Evolutionary conservation across 495 filamentous ascomycete genomes (phyloP).

Genomic region (Talaromyces wortmannii): DNA sequence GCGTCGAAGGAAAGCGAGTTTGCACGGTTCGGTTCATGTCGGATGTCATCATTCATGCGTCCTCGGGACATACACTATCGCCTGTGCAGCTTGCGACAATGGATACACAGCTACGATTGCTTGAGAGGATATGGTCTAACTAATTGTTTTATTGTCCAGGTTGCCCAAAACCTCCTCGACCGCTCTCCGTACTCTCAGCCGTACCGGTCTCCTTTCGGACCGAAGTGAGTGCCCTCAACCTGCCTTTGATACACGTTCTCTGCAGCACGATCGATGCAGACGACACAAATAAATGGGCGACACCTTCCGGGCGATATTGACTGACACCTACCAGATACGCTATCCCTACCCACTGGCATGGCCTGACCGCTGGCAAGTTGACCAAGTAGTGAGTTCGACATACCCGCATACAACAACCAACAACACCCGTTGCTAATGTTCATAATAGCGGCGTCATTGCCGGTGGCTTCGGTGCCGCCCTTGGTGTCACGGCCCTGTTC

Average conservation of each 20-base stretch:
- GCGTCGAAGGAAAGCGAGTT: neutral
- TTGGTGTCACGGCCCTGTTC: conserved; percentile 58
- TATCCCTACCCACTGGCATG: conserved; percentile 38
- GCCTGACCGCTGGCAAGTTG: conserved; percentile 36
- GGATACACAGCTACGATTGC: neutral
- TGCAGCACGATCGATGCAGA: too few relatives aligned
- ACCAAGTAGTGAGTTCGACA: conserved; percentile 41
- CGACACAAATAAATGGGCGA: too few relatives aligned
- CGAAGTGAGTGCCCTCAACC: conserved; percentile 31
- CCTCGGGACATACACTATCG: neutral
- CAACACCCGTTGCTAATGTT: neutral
- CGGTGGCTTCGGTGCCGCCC: conserved; percentile 52
- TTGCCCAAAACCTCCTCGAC: conserved; percentile 17
- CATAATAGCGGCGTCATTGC: conserved; percentile 44
- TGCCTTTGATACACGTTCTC: neutral
- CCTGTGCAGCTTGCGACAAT: neutral
- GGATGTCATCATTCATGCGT: neutral
- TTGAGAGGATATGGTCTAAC: neutral
- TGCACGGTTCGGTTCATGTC: too few relatives aligned
- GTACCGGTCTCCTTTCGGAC: conserved; percentile 31
- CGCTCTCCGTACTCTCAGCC: conserved; percentile 32
- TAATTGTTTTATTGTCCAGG: neutral
- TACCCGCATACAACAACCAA: neutral
- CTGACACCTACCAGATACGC: conserved; percentile 40
- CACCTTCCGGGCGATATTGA: neutral